phyloP scores from a whole-genome alignment of 73 alveolate genomes.

The Uronychia binucleata region DNA sequence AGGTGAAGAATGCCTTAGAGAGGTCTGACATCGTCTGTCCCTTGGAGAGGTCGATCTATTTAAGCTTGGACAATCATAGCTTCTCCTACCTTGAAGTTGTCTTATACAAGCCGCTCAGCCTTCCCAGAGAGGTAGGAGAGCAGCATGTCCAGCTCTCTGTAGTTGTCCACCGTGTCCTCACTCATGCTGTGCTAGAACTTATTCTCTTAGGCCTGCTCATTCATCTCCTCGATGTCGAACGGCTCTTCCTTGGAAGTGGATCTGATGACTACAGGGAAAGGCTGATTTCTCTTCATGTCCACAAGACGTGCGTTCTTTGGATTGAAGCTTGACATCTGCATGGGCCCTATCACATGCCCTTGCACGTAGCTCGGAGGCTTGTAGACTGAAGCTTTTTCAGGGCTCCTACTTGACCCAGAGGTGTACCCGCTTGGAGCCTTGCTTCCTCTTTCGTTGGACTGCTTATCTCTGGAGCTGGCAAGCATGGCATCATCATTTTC shows the following conservation, averaged over 20 bases:
- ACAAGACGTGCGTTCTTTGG: not conserved
- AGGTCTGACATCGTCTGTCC: not conserved
- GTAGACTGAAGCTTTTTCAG: too few species aligned
- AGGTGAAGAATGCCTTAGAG: not conserved
- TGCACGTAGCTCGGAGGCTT: too few species aligned
- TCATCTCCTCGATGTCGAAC: not conserved
- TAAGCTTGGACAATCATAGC: not conserved
- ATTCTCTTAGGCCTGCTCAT: not conserved
- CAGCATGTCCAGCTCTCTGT: not conserved
- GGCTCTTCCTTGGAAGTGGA: not conserved
- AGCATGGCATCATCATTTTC: too few species aligned
- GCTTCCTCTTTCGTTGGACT: too few species aligned
- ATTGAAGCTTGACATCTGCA: not conserved
- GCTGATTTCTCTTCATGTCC: not conserved
- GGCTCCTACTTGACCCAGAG: too few species aligned
- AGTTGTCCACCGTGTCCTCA: not conserved
- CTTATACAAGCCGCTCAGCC: not conserved
- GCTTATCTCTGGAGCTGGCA: too few species aligned
- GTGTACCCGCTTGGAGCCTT: too few species aligned
- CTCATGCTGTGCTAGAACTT: not conserved
- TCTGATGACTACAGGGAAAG: not conserved
- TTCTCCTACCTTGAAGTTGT: not conserved
- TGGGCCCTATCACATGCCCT: not conserved
- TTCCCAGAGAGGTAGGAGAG: not conserved
- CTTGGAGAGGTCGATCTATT: not conserved